phyloP scores from a whole-genome alignment of 441 rosid species.

The Euphorbia schlechtendalii region DNA sequence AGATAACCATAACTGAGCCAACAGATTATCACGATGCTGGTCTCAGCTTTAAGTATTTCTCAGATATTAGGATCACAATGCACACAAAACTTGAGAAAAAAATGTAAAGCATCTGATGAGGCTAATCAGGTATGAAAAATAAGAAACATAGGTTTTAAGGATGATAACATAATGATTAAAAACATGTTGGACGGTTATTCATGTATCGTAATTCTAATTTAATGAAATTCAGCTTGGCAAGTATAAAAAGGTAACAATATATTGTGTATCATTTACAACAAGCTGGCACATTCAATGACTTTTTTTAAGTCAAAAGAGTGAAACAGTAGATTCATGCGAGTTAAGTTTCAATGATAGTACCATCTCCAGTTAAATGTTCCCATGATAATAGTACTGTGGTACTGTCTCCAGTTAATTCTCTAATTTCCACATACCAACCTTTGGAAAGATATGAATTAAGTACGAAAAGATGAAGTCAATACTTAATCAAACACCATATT shows the following conservation, averaged over 20 bases:
- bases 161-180: not conserved
- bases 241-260: too few species aligned
- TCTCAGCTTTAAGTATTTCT: too few species aligned
- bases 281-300: not conserved
- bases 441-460: not conserved
- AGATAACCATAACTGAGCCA: too few species aligned
- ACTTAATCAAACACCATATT: not conserved
- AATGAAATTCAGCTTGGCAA: too few species aligned
- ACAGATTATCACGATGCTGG: too few species aligned
- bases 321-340: not conserved
- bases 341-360: not conserved
- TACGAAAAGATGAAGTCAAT: not conserved
- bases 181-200: too few species aligned
- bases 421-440: not conserved
- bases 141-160: too few species aligned
- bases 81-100: not conserved
- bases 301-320: not conserved
- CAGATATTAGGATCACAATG: too few species aligned
- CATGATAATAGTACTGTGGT: too few species aligned
- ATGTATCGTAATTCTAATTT: too few species aligned
- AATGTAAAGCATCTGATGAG: not conserved
- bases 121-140: not conserved
- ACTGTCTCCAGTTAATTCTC: not conserved
- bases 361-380: too few species aligned
- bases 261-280: too few species aligned